Percentiles rank a stretch among this genome's conserved stretches.
Evolutionary conservation across 2,329 filamentous ascomycete species (phyloP).

Genomic region (Rhynchosporium graminicola): DNA sequence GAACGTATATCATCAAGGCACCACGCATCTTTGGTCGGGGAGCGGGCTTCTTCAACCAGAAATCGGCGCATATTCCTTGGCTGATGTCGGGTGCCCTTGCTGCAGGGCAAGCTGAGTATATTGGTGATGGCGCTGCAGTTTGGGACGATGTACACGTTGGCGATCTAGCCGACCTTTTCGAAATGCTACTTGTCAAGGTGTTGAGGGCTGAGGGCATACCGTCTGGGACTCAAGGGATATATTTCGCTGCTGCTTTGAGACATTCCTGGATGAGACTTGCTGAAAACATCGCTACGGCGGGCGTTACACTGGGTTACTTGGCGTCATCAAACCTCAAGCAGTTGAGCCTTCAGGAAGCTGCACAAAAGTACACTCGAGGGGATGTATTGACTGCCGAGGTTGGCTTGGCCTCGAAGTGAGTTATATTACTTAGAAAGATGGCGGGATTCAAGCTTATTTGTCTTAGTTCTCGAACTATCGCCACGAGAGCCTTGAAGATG

Average conservation of each 20-base stretch:
- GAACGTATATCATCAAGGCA: neutral
- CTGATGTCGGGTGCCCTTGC: neutral
- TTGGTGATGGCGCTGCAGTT: neutral
- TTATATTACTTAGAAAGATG: neutral
- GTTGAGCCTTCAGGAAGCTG: constrained; percentile 38
- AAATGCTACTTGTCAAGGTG: neutral
- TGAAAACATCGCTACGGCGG: neutral
- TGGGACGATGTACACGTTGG: neutral
- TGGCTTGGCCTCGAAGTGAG: constrained; percentile 38
- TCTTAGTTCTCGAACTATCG: neutral
- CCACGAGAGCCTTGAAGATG: neutral
- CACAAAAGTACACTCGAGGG: constrained; percentile 22
- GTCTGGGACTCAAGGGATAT: neutral
- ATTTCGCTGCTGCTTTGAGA: neutral
- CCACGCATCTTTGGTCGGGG: neutral
- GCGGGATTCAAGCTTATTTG: neutral
- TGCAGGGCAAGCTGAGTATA: neutral
- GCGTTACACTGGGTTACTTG: neutral
- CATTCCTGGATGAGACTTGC: neutral
- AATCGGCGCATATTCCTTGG: neutral
- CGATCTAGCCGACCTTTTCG: neutral
- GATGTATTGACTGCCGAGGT: constrained; percentile 39
- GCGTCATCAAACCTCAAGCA: neutral
- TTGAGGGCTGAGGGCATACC: neutral
- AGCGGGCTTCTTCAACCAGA: neutral